These are phyloP conservation scores for Tetraselmis striata DNA, from an alignment of 139 green algal species.

Conservation along the genomic window DNA sequence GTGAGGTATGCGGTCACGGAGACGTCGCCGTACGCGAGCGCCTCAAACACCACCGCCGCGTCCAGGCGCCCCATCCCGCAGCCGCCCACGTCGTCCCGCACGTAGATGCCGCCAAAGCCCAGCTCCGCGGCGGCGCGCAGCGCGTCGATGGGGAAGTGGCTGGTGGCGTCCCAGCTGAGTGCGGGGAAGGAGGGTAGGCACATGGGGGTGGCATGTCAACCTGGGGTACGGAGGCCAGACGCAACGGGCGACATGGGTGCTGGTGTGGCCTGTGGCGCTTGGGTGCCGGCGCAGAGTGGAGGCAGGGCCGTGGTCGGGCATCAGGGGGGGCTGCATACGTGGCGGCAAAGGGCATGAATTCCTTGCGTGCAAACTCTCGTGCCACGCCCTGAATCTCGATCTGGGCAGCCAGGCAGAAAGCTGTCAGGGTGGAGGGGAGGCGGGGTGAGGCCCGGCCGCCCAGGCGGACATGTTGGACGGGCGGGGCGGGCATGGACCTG, in stretches of 20 bases:
- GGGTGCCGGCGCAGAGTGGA: too few relatives aligned
- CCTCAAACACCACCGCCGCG: slow-evolving; percentile 74
- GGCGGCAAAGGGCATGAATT: slow-evolving; percentile 40
- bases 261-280: neutral
- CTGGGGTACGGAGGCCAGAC: neutral
- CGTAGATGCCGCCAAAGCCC: slow-evolving; percentile 66
- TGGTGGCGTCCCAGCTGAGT: slow-evolving; percentile 52
- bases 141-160: slow-evolving; percentile 58
- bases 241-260: neutral
- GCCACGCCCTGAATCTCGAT: slow-evolving; percentile 41
- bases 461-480: neutral
- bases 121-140: slow-evolving; percentile 49
- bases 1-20: slow-evolving; percentile 67
- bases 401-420: slow-evolving; percentile 14
- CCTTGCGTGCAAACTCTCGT: slow-evolving; percentile 40
- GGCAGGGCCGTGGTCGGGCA: too few relatives aligned
- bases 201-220: too few relatives aligned
- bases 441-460: too few relatives aligned
- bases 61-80: slow-evolving; percentile 30
- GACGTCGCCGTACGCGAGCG: slow-evolving; percentile 65
- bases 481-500: neutral
- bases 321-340: too few relatives aligned
- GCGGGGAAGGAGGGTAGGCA: too few relatives aligned
- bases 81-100: slow-evolving; percentile 40
- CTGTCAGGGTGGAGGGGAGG: too few relatives aligned